Percentiles rank a stretch among this genome's conserved stretches.
Evolutionary conservation across 352 stramenopile genomes (phyloP).

Genomic region (Aphanomyces cochlioides): DNA sequence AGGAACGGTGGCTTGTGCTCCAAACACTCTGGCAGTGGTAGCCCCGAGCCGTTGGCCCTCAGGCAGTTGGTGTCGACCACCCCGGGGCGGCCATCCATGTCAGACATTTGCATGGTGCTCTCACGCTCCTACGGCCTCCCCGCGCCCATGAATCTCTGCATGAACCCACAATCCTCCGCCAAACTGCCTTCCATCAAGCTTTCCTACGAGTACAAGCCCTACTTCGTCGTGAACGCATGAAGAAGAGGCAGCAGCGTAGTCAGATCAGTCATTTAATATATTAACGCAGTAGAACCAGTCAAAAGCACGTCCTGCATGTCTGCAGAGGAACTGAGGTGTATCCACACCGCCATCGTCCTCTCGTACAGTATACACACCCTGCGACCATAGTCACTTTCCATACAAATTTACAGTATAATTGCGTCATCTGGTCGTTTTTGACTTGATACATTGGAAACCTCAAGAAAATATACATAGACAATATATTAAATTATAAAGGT

Average conservation of each 20-base stretch:
- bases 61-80: not conserved
- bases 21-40: not conserved
- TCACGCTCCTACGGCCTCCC: not conserved
- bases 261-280: not conserved
- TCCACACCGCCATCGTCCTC: too few species aligned
- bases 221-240: slow-evolving; percentile 25
- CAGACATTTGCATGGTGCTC: slow-evolving; percentile 7
- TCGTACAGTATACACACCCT: too few species aligned
- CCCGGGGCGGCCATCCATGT: not conserved
- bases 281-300: not conserved
- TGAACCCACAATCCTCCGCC: not conserved
- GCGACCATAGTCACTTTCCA: too few species aligned
- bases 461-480: too few species aligned
- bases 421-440: too few species aligned
- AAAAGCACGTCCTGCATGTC: too few species aligned
- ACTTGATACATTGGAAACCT: too few species aligned
- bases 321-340: too few species aligned
- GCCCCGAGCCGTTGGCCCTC: not conserved
- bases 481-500: too few species aligned
- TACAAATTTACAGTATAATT: too few species aligned
- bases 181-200: slow-evolving; percentile 20
- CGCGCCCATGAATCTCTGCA: not conserved
- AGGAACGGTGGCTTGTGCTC: slow-evolving; percentile 20
- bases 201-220: slow-evolving; percentile 21
- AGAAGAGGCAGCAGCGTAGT: too few species aligned